These are phyloP conservation scores for Taxillus chinensis DNA, from an alignment of 164 flowering plant species.

Conservation along the genomic window DNA sequence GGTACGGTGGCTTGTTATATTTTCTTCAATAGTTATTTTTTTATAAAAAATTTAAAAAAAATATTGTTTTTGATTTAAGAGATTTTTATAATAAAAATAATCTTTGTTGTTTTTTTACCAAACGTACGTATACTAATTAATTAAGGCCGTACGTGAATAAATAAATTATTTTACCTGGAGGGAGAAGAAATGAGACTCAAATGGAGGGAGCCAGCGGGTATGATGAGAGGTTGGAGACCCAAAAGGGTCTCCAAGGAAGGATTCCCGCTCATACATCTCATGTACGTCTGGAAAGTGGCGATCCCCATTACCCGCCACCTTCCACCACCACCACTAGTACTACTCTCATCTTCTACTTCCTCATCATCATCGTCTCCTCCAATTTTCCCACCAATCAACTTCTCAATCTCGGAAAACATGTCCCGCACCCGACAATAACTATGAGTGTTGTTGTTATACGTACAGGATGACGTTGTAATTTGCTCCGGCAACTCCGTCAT, in stretches of 20 bases:
- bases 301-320: slow-evolving; percentile 72
- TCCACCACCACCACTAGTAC: slow-evolving; percentile 28
- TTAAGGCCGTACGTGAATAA: not conserved
- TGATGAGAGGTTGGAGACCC: slow-evolving; percentile 62
- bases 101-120: no score
- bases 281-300: slow-evolving; percentile 68
- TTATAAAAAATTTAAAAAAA: no score
- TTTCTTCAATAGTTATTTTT: no score
- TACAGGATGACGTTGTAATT: no score
- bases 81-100: no score
- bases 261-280: slow-evolving; percentile 57
- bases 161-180: slow-evolving; percentile 11
- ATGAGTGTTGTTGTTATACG: no score
- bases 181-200: slow-evolving; percentile 74
- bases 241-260: slow-evolving; percentile 70
- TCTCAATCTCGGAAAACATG: slow-evolving; percentile 71
- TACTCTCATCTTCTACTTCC: slow-evolving; percentile 7
- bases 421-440: slow-evolving; percentile 44
- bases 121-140: no score
- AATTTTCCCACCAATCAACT: slow-evolving; percentile 35
- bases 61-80: no score
- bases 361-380: slow-evolving; percentile 15
- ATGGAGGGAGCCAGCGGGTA: slow-evolving; percentile 62
- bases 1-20: no score
- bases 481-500: slow-evolving; percentile 21